These are phyloP conservation scores for Paxillus rubicundulus DNA, from an alignment of 768 basidiomycete genomes.

Conservation along the genomic window DNA sequence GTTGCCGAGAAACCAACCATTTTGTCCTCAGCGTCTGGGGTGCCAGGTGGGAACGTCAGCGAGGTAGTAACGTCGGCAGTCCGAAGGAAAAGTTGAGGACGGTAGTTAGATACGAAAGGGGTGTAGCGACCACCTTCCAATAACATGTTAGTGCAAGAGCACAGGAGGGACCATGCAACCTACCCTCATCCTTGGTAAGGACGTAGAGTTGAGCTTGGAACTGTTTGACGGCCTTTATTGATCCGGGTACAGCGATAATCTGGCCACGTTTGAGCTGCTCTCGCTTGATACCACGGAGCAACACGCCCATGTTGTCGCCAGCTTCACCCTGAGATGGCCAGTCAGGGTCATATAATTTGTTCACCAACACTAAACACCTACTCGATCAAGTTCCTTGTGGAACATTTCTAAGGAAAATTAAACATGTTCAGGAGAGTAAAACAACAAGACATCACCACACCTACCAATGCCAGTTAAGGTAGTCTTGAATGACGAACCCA, in stretches of 20 bases:
- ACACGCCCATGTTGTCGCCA: slow-evolving; percentile 98
- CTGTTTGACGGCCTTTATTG: slow-evolving; percentile 92
- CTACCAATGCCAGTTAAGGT: slow-evolving; percentile 91
- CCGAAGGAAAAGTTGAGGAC: slow-evolving; percentile 93
- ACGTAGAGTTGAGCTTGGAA: slow-evolving; percentile 92
- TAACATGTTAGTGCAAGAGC: slow-evolving; percentile 15
- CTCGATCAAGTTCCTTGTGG: slow-evolving; percentile 98
- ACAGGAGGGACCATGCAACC: slow-evolving; percentile 45
- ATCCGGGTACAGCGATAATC: slow-evolving; percentile 83
- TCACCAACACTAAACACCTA: slow-evolving; percentile 29
- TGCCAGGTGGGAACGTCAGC: slow-evolving; percentile 84
- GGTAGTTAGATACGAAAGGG: slow-evolving; percentile 92
- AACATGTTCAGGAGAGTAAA: slow-evolving; percentile 1
- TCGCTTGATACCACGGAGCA: slow-evolving; percentile 95
- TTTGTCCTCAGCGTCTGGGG: slow-evolving; percentile 76
- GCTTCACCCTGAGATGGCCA: slow-evolving; percentile 70
- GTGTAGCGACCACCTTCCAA: slow-evolving; percentile 70
- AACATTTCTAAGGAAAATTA: slow-evolving; percentile 77
- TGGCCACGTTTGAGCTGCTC: slow-evolving; percentile 94
- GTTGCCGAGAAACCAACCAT: slow-evolving; percentile 54
- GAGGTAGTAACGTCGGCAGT: slow-evolving; percentile 90
- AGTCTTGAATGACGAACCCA: slow-evolving; percentile 80
- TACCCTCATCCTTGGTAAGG: slow-evolving; percentile 39
- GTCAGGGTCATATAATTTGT: slow-evolving; percentile 4
- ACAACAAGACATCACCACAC: background rate